These are phyloP conservation scores for Malassezia furfur DNA, from an alignment of 1,284 basidiomycete genomes.

Conservation along the genomic window DNA sequence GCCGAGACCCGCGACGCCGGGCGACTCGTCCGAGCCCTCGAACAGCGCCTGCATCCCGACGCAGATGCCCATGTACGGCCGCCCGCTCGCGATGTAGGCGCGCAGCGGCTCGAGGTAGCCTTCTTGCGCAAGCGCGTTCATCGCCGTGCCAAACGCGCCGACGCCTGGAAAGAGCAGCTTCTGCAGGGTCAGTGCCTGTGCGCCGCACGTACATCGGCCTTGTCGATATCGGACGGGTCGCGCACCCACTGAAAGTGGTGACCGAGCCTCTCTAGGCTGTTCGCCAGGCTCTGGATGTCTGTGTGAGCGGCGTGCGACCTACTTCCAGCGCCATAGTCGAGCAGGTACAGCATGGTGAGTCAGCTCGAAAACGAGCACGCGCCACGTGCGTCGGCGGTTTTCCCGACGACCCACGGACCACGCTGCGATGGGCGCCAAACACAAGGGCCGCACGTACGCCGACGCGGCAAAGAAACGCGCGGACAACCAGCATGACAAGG, in stretches of 20 bases:
- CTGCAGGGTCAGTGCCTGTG: slow-evolving; percentile 51
- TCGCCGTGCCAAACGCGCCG: slow-evolving; percentile 81
- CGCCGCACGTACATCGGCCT: slow-evolving; percentile 66
- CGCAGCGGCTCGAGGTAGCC: slow-evolving; percentile 73
- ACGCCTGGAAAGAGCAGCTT: slow-evolving; percentile 97
- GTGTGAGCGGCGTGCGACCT: slow-evolving; percentile 15
- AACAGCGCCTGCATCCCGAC: slow-evolving; percentile 67
- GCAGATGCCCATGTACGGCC: slow-evolving; percentile 82
- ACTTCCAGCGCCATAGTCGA: slow-evolving; percentile 47
- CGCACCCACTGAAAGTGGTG: slow-evolving; percentile 85
- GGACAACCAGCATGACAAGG: background rate
- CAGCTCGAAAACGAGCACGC: background rate
- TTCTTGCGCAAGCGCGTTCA: slow-evolving; percentile 63
- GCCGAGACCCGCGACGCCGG: slow-evolving; percentile 35
- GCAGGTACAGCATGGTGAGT: slow-evolving; percentile 40
- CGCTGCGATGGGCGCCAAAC: background rate
- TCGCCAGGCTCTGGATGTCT: slow-evolving; percentile 59
- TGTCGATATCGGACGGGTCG: slow-evolving; percentile 70
- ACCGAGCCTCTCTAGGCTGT: slow-evolving; percentile 78
- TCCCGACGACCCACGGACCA: slow-evolving; percentile 1
- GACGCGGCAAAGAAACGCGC: background rate
- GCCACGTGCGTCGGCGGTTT: background rate
- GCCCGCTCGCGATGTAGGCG: slow-evolving; percentile 74
- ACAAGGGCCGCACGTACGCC: background rate
- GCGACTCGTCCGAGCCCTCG: slow-evolving; percentile 58